A percentile compares a stretch with the other conserved stretches of the same genome.
These are phyloP conservation scores for Vachellia collinsii DNA, from an alignment of 306 rosid species.

Conservation along the genomic window DNA sequence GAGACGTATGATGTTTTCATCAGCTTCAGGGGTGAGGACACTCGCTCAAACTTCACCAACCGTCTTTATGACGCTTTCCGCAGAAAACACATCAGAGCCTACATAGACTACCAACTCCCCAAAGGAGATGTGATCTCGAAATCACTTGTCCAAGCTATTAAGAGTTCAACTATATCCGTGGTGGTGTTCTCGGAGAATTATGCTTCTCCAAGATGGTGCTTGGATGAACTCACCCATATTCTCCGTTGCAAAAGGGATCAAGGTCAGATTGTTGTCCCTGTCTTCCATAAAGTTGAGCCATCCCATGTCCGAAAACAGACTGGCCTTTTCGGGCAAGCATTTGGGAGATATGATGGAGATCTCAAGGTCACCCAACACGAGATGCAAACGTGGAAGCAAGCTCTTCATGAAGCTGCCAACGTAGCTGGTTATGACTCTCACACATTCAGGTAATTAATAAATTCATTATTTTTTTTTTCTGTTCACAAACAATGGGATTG, in stretches of 20 bases:
- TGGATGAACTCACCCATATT: conserved; percentile 4
- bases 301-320: not conserved
- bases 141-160: not conserved
- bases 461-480: not conserved
- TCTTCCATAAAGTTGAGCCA: not conserved
- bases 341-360: not conserved
- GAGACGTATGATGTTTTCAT: conserved; percentile 2
- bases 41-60: not conserved
- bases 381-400: not conserved
- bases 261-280: not conserved
- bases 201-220: conserved; percentile 8
- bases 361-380: too few relatives aligned
- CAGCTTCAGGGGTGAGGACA: conserved; percentile 5
- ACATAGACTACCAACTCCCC: not conserved
- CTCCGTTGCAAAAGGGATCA: not conserved
- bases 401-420: not conserved
- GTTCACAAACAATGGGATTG: not conserved
- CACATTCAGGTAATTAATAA: not conserved
- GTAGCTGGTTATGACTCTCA: not conserved
- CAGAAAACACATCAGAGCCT: not conserved
- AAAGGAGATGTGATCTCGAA: not conserved
- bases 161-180: not conserved
- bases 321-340: not conserved
- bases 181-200: not conserved
- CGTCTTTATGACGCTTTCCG: not conserved